Conservation (phyloP, 768 basidiomycete species). For the Exsudoporus frostii region DNA sequence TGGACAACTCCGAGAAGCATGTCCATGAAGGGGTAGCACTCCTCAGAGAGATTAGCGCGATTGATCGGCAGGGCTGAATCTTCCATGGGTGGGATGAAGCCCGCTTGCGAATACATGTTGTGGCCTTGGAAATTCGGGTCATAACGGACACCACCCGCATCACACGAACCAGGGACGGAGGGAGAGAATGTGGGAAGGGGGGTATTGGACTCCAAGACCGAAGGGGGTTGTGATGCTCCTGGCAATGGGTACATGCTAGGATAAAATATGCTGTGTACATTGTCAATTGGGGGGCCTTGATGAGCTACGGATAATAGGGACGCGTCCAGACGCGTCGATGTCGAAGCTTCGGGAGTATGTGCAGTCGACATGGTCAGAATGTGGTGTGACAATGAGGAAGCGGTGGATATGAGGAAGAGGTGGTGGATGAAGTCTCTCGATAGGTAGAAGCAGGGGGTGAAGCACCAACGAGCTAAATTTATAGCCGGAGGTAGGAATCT, state of each 20-base stretch:
- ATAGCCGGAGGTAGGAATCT: neutral
- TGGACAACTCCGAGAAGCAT: too few relatives aligned
- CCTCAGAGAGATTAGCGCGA: too few relatives aligned
- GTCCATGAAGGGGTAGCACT: too few relatives aligned
- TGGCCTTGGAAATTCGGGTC: neutral
- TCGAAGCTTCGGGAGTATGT: neutral
- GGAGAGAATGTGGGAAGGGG: neutral
- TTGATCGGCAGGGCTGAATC: too few relatives aligned
- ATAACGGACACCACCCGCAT: neutral
- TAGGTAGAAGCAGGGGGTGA: too few relatives aligned
- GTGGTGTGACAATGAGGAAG: neutral
- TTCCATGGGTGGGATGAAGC: too few relatives aligned
- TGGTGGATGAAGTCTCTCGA: too few relatives aligned
- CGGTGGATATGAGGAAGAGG: neutral
- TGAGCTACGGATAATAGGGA: neutral
- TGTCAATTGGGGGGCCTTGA: rapidly evolving
- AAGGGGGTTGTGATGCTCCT: neutral
- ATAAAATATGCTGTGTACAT: too few relatives aligned
- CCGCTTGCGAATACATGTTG: too few relatives aligned
- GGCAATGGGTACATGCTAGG: neutral
- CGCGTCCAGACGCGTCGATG: neutral
- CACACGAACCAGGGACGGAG: neutral
- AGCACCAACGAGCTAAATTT: neutral
- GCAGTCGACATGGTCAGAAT: neutral
- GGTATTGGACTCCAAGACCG: neutral